Evolutionary conservation across 2,329 filamentous ascomycete species (phyloP).

Genomic region (Didymellaceae sp.): DNA sequence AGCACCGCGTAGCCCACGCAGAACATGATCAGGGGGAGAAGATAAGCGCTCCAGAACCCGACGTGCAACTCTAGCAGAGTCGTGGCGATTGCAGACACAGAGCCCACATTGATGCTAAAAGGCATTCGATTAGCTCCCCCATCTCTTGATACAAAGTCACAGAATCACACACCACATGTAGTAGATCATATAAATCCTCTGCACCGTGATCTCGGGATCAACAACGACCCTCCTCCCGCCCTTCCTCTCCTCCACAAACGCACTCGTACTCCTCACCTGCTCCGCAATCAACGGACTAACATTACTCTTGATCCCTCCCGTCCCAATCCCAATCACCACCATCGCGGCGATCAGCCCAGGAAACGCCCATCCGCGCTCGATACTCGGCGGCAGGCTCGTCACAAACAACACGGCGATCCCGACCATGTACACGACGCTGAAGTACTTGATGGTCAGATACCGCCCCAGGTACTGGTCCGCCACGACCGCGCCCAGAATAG

Average conservation of each 20-base stretch:
- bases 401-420: slow-evolving; percentile 72
- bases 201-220: slow-evolving; percentile 55
- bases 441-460: slow-evolving; percentile 73
- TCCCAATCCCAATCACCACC: slow-evolving; percentile 74
- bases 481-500: slow-evolving; percentile 57
- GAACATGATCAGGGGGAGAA: slow-evolving; percentile 71
- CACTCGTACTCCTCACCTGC: slow-evolving; percentile 53
- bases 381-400: slow-evolving; percentile 68
- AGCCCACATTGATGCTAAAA: slow-evolving; percentile 69
- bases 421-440: slow-evolving; percentile 67
- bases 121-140: background rate
- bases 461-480: slow-evolving; percentile 74
- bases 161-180: slow-evolving; percentile 59
- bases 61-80: slow-evolving; percentile 73
- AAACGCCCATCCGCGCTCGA: slow-evolving; percentile 65
- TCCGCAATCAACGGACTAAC: slow-evolving; percentile 62
- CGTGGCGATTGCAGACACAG: slow-evolving; percentile 71
- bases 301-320: slow-evolving; percentile 83
- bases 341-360: slow-evolving; percentile 69
- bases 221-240: slow-evolving; percentile 52
- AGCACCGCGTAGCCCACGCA: slow-evolving; percentile 65
- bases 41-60: slow-evolving; percentile 73
- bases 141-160: background rate
- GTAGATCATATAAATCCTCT: slow-evolving; percentile 66
- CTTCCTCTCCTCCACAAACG: slow-evolving; percentile 49